phyloP scores from a whole-genome alignment of 129 eudicot genomes.

The Flaveria brownii region DNA sequence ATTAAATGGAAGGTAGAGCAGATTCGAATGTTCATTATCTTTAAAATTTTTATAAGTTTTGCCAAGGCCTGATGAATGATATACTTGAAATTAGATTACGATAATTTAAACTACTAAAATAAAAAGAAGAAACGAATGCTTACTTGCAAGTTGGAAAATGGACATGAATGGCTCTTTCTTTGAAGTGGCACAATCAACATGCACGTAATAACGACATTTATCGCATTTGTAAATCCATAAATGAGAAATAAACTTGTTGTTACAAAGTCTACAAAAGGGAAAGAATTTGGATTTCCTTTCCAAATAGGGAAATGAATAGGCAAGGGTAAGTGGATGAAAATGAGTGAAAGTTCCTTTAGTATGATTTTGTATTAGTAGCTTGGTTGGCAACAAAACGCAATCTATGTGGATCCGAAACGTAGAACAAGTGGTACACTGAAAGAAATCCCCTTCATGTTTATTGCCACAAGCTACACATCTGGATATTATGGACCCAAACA shows the following conservation, averaged over 20 bases:
- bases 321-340: slow-evolving; percentile 2
- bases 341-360: background rate
- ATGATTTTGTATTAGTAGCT: background rate
- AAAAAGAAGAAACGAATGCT: background rate
- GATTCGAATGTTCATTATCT: background rate
- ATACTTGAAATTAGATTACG: background rate
- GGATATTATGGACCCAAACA: background rate
- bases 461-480: slow-evolving; percentile 1
- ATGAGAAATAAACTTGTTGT: background rate
- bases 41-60: background rate
- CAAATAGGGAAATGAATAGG: background rate
- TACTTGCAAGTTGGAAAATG: background rate
- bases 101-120: background rate
- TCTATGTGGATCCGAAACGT: background rate
- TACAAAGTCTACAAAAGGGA: background rate
- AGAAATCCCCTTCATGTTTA: slow-evolving; percentile 20
- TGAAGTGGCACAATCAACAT: background rate
- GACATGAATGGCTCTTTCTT: slow-evolving; percentile 4
- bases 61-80: slow-evolving; percentile 2
- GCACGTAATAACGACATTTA: background rate
- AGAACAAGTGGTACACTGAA: slow-evolving; percentile 17
- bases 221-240: slow-evolving; percentile 23
- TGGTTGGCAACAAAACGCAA: background rate
- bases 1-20: background rate
- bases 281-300: background rate